These are phyloP conservation scores for Lichina pygmaea DNA, from an alignment of 495 filamentous ascomycete genomes.

Conservation along the genomic window DNA sequence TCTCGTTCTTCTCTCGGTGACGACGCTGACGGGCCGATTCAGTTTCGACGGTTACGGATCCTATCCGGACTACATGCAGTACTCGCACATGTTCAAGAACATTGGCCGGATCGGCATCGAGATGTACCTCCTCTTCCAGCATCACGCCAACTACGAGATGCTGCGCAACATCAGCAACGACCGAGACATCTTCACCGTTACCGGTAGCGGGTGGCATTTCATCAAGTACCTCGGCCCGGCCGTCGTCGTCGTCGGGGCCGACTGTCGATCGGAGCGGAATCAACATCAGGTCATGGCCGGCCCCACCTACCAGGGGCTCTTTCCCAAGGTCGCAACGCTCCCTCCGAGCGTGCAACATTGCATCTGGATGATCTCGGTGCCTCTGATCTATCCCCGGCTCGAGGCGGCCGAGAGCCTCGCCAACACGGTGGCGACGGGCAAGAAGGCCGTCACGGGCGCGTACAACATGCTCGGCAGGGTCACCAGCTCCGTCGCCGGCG, in stretches of 20 bases:
- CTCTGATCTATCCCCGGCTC: conserved; percentile 70
- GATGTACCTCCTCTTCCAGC: conserved; percentile 98
- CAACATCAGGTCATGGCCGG: conserved; percentile 83
- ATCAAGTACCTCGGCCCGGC: conserved; percentile 86
- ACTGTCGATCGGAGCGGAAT: conserved; percentile 76
- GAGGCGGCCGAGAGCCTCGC: conserved; percentile 77
- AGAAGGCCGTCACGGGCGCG: conserved; percentile 80
- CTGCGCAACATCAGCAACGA: conserved; percentile 68
- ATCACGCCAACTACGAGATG: conserved; percentile 87
- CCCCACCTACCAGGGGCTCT: conserved; percentile 87
- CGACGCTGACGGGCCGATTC: background rate
- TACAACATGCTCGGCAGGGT: conserved; percentile 92
- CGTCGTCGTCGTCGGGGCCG: conserved; percentile 68
- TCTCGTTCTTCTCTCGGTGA: background rate
- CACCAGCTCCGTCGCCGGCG: conserved; percentile 73
- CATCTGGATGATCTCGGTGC: conserved; percentile 80
- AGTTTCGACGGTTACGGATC: conserved; percentile 97
- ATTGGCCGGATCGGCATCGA: conserved; percentile 93
- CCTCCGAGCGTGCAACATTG: conserved; percentile 86
- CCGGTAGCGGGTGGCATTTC: conserved; percentile 92
- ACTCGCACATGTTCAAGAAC: conserved; percentile 90
- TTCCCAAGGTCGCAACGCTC: conserved; percentile 83
- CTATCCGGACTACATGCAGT: conserved; percentile 96
- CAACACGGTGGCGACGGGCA: conserved; percentile 76
- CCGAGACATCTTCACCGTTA: conserved; percentile 84